Evolutionary conservation across 2,329 filamentous ascomycete genomes (phyloP), one percentile per base, ranked within the genome.

Genomic region (Dryadomyces quercivorus): DNA sequence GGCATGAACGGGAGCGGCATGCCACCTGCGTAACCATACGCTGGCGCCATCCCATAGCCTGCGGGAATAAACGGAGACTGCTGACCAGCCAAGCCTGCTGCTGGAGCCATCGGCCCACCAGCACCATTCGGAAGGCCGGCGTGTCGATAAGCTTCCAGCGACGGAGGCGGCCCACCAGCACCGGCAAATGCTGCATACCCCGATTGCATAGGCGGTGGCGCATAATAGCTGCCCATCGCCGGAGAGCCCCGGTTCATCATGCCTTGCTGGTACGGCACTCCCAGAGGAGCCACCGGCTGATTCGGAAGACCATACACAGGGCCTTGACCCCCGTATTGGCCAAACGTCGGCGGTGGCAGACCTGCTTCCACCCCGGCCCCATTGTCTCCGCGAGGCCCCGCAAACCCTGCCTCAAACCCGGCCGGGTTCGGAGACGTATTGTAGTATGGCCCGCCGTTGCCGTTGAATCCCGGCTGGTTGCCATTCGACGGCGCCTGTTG

Each of bases 151-250:
- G 80, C 77, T 40, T 84, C 79, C 50, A 78, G 53, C 9, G 59
- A 31, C 2, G 55, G 74, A 66, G 8, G 76, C 21, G 38, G 50
- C 69, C 59, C 70, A 72, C 40, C 73, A 63, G 55, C 67, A 71
- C 56, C 57, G 59, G 69, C 73, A 61, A 75, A 82, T n/a, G 69
- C 72, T n/a, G 69, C 72, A 61, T 75, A 82, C 0, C 75, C 75
- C 42, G 74, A 70, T 63, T 76, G 78, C 72, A 83, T 76, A 8
- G 50, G 50, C 21, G 36, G 64, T 2, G 77, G 65, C 4, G 77
- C 73, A 62, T 76, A 84, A 65, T 73, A 81, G 64, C 76, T 80
- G 63, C 75, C 78, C 69, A 81, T 75, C 10, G 75, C 75, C 13
- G 77, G 76, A 2, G 69, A 68, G 9, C 71, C 74, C 18, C 80